A percentile compares a stretch with the other conserved stretches of the same genome.
Evolutionary conservation across 1,284 basidiomycete genomes (phyloP).

Genomic region (Pseudozyma sp.): DNA sequence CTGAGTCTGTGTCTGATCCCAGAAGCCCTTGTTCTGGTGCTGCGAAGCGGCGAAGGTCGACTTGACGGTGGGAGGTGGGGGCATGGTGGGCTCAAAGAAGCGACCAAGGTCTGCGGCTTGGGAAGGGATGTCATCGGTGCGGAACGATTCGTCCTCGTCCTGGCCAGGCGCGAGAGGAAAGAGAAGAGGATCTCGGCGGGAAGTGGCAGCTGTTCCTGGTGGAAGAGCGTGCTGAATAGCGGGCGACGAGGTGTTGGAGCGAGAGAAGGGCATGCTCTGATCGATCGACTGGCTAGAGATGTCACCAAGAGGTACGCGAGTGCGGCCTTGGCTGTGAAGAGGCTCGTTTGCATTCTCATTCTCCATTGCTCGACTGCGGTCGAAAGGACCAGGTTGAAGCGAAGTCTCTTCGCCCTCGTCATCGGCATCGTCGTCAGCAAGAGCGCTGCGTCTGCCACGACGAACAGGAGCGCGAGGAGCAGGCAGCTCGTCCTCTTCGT

Average conservation of each 20-base stretch:
- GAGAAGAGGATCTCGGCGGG: slow-evolving; percentile 21
- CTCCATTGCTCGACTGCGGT: slow-evolving; percentile 8
- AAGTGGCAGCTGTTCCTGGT: slow-evolving; percentile 7
- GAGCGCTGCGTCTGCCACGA: slow-evolving; percentile 27
- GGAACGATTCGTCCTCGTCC: slow-evolving; percentile 45
- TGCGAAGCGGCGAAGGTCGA: slow-evolving; percentile 1
- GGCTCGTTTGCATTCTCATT: slow-evolving; percentile 2
- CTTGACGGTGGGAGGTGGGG: slow-evolving; percentile 14
- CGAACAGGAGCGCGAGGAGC: slow-evolving; percentile 23
- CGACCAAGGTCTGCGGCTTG: slow-evolving; percentile 48
- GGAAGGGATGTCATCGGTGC: slow-evolving; percentile 49
- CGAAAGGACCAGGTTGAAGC: slow-evolving; percentile 38
- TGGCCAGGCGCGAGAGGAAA: slow-evolving; percentile 19
- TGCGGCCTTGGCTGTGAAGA: slow-evolving; percentile 14
- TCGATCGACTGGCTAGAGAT: slow-evolving; percentile 46
- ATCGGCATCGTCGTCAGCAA: slow-evolving; percentile 46
- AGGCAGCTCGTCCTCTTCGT: slow-evolving; percentile 47
- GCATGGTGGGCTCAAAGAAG: slow-evolving; percentile 56
- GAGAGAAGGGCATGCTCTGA: slow-evolving; percentile 32
- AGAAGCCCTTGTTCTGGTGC: slow-evolving; percentile 28
- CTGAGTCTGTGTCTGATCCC: slow-evolving; percentile 36
- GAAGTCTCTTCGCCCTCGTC: slow-evolving; percentile 24
- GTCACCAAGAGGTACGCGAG: slow-evolving; percentile 35
- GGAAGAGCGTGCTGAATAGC: slow-evolving; percentile 19
- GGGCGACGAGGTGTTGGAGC: slow-evolving; percentile 34